phyloP scores from a whole-genome alignment of 2,329 filamentous ascomycete species.

The Parafenestella ontariensis region DNA sequence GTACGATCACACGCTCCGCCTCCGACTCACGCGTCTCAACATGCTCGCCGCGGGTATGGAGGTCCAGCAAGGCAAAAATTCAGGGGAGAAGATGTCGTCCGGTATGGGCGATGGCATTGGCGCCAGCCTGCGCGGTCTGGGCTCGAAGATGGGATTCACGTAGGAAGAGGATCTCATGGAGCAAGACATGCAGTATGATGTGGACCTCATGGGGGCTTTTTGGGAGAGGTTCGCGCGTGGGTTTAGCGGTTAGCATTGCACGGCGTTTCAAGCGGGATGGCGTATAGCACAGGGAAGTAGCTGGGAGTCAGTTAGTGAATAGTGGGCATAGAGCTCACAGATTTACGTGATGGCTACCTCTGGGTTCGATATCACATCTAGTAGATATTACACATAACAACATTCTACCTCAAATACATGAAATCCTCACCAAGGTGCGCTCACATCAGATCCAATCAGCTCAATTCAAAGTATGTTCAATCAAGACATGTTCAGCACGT shows the following conservation, averaged over 20 bases:
- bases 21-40: constrained; percentile 80
- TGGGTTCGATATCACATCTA: neutral
- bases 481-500: too few relatives aligned
- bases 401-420: neutral
- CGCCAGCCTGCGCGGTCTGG: constrained; percentile 36
- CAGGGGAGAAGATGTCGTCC: constrained; percentile 17
- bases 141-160: constrained; percentile 40
- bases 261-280: constrained; percentile 9
- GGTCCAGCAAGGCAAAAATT: constrained; percentile 52
- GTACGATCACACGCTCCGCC: constrained; percentile 77
- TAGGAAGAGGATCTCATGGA: constrained; percentile 12
- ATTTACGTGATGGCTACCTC: neutral
- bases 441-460: too few relatives aligned
- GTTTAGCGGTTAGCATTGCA: constrained; percentile 1
- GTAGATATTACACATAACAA: neutral
- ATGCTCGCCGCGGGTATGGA: constrained; percentile 79
- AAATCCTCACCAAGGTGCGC: too few relatives aligned
- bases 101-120: constrained; percentile 30
- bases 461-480: too few relatives aligned
- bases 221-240: neutral
- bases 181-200: neutral
- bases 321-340: neutral
- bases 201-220: neutral
- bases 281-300: constrained; percentile 1
- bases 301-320: neutral